Conservation (phyloP, 1,284 basidiomycete species). For the Puccinia hordei region DNA sequence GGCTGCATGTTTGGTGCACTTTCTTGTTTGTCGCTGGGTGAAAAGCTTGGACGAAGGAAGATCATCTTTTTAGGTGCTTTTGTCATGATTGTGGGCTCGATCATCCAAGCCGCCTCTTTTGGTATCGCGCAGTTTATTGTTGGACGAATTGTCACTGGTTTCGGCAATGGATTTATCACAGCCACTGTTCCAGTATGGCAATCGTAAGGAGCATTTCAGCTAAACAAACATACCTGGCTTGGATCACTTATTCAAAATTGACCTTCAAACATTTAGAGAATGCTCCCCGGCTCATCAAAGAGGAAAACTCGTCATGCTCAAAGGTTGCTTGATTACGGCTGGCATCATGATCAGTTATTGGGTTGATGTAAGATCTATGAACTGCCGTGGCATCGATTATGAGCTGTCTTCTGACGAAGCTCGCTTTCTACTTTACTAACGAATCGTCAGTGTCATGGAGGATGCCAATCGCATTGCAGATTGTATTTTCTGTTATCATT, state of each 20-base stretch:
- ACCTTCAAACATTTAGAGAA: too few relatives aligned
- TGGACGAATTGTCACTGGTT: slow-evolving; percentile 67
- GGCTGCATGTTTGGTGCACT: slow-evolving; percentile 54
- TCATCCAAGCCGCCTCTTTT: slow-evolving; percentile 66
- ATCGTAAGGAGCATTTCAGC: too few relatives aligned
- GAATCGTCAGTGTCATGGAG: slow-evolving; percentile 67
- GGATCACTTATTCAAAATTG: too few relatives aligned
- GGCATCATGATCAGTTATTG: slow-evolving; percentile 72
- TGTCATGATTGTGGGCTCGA: slow-evolving; percentile 69
- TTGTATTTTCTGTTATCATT: slow-evolving; percentile 68
- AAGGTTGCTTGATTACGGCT: slow-evolving; percentile 70
- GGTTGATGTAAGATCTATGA: slow-evolving; percentile 70
- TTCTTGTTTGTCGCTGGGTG: slow-evolving; percentile 66
- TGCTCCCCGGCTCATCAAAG: slow-evolving; percentile 67
- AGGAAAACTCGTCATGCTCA: slow-evolving; percentile 70
- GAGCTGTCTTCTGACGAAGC: too few relatives aligned
- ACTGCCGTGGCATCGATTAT: too few relatives aligned
- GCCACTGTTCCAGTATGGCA: slow-evolving; percentile 61
- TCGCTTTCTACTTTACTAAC: slow-evolving; percentile 53
- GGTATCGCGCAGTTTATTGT: slow-evolving; percentile 67
- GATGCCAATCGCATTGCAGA: slow-evolving; percentile 70
- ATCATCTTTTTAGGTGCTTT: slow-evolving; percentile 65
- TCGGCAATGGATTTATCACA: slow-evolving; percentile 72
- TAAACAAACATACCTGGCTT: too few relatives aligned
- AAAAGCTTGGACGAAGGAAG: slow-evolving; percentile 64